Evolutionary conservation across 441 rosid genomes (phyloP).

Genomic region (Erysimum cheiri): DNA sequence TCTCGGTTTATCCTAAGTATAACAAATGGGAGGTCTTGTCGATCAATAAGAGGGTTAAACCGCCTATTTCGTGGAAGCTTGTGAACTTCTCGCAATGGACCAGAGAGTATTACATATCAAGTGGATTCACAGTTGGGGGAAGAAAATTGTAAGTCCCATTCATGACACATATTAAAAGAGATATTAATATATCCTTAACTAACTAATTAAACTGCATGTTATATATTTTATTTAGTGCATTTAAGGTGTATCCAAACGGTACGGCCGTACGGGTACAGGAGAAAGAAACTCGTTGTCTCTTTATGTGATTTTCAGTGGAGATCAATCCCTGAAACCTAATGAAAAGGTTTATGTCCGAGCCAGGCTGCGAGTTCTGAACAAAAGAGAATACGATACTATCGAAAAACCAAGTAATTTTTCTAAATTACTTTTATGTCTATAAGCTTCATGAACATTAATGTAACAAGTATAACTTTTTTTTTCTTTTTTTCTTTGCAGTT

Average conservation of each 20-base stretch:
- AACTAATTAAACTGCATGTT: no score
- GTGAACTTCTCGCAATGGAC: background rate
- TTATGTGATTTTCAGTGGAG: constrained; percentile 11
- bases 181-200: no score
- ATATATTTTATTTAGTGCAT: background rate
- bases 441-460: background rate
- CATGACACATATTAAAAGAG: background rate
- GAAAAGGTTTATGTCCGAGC: constrained; percentile 34
- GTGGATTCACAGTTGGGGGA: constrained; percentile 9
- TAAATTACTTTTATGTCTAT: background rate
- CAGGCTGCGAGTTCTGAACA: constrained; percentile 31
- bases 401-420: constrained; percentile 19
- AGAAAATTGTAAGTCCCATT: background rate
- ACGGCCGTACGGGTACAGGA: constrained; percentile 10
- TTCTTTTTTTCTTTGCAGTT: constrained; percentile 13
- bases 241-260: constrained; percentile 36
- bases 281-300: constrained; percentile 29
- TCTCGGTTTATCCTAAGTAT: constrained; percentile 17
- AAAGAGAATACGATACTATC: background rate
- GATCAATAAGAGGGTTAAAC: background rate
- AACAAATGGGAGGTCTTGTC: constrained; percentile 31
- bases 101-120: constrained; percentile 5
- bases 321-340: background rate
- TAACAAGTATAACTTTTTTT: background rate
- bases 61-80: constrained; percentile 23